Base-by-base conservation (phyloP, 805 yeast genomes). In the Wickerhamiella kazuoi region DNA sequence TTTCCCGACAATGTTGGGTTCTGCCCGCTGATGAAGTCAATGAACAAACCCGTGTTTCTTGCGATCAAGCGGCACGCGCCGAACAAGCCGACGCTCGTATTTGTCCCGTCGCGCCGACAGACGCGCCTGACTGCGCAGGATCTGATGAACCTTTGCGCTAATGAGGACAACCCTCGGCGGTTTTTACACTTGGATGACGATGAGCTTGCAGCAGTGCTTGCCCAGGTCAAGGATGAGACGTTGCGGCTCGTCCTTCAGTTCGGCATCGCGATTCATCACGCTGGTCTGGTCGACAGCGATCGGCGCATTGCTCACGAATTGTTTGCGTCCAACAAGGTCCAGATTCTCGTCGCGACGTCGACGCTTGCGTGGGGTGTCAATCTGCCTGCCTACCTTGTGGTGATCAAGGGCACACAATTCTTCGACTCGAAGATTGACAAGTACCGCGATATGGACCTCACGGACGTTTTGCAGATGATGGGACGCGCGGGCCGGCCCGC, bases 1-100 rank as follows among this genome's bases (percentile, higher is more conserved):
- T 80, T 76, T 50, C 86, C 84, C 1, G 90, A 79, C 46, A 76
- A 78, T 45, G 64, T 77, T 44, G 84, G 83, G 1, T 79, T 80
- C 52, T 75, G 84, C 49, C 83, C 87, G 1, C 62, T 81, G 51
- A 80, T 80, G 94, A 81, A 74, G 62, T 79, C 74, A 18, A 81
- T 72, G 90, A 83, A 76, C 65, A 83, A 69, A 50, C 95, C 96
- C 1, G 87, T 93, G 0, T 84, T 79, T 51, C 72, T 78, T 77
- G 94, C 95, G 0, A 84, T 84, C 46, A 81, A 83, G 52, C 83
- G 81, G 46, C 94, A 86, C 54, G 79, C 94, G 0, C 93, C 94
- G 2, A 63, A 62, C 16, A 76, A 84, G 53, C 94, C 95, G 0
- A 87, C 78, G 9, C 64, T 80, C 48, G 74, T 80, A n/a, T 80